Conservation (phyloP, 2,329 filamentous ascomycete species). For the Exophiala spinifera region DNA sequence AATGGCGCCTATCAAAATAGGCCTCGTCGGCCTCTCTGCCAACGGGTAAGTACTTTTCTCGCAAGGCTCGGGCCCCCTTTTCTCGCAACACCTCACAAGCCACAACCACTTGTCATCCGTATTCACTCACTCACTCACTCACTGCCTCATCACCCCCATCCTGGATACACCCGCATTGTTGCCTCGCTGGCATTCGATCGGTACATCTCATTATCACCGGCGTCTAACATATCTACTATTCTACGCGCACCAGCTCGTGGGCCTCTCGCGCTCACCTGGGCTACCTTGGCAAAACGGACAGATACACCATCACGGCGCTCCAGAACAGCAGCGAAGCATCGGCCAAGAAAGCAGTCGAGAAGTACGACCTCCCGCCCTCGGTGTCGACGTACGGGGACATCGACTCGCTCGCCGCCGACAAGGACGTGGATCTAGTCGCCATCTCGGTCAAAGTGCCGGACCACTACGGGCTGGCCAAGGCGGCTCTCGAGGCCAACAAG, state of each 20-base stretch:
- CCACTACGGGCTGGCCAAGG: conserved; percentile 46
- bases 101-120: too few relatives aligned
- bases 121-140: background rate
- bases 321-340: conserved; percentile 47
- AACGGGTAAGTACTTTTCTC: conserved; percentile 16
- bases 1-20: conserved; percentile 17
- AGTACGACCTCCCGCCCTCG: conserved; percentile 40
- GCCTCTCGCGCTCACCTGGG: conserved; percentile 12
- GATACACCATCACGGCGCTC: conserved; percentile 15
- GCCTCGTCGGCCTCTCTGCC: conserved; percentile 14
- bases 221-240: too few relatives aligned
- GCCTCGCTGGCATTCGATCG: too few relatives aligned
- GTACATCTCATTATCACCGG: too few relatives aligned
- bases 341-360: conserved; percentile 42
- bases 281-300: background rate
- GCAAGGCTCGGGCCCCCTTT: too few relatives aligned
- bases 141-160: background rate
- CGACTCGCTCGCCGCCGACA: conserved; percentile 43
- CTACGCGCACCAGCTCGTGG: conserved; percentile 14
- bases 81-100: too few relatives aligned
- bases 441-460: conserved; percentile 53
- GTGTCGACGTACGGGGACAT: conserved; percentile 50
- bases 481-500: conserved; percentile 53
- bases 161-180: too few relatives aligned
- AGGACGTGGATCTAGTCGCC: conserved; percentile 54